Conservation (phyloP, 495 filamentous ascomycete species). For the Trichoderma reesei region DNA sequence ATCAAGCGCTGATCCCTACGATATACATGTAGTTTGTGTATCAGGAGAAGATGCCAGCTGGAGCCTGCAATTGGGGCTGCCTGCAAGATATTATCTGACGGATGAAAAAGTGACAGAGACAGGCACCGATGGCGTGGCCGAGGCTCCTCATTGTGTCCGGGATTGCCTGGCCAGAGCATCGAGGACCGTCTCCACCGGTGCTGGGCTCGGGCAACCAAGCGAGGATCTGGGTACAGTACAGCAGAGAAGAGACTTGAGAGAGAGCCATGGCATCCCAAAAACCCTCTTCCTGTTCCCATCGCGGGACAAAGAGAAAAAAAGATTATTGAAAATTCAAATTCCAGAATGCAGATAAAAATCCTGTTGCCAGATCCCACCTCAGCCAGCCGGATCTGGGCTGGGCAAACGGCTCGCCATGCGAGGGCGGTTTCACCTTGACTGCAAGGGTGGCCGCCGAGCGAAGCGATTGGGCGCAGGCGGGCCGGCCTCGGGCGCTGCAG, state of each 20-base stretch:
- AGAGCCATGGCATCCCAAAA: too few relatives aligned
- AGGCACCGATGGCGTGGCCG: not conserved
- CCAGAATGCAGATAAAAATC: not conserved
- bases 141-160: not conserved
- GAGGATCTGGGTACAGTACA: too few relatives aligned
- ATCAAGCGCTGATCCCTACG: not conserved
- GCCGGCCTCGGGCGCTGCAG: not conserved
- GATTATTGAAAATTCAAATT: not conserved
- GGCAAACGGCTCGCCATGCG: not conserved
- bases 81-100: not conserved
- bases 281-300: too few relatives aligned
- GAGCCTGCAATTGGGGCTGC: not conserved
- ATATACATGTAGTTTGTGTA: not conserved
- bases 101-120: not conserved
- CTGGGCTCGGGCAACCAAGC: too few relatives aligned
- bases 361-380: not conserved
- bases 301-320: not conserved
- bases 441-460: not conserved
- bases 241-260: too few relatives aligned
- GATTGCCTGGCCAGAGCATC: not conserved
- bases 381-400: not conserved
- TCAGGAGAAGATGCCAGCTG: not conserved
- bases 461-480: slow-evolving; percentile 1
- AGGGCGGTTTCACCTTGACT: slow-evolving; percentile 5
- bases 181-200: too few relatives aligned